phyloP scores from a whole-genome alignment of 768 basidiomycete species.

The Lactifluus subvellereus region DNA sequence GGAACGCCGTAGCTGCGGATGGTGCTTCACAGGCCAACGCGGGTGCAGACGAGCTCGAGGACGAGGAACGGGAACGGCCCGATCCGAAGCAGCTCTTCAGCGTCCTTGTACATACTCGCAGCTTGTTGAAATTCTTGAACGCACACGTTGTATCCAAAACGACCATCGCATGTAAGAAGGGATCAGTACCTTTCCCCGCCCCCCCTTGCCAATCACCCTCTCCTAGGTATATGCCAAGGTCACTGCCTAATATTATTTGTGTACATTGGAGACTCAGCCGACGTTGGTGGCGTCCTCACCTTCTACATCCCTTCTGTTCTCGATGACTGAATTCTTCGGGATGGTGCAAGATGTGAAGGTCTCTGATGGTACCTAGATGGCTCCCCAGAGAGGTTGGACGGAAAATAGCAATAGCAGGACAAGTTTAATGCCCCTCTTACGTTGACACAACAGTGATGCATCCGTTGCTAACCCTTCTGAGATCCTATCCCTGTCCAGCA shows the following conservation, averaged over 20 bases:
- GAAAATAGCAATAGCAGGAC: not conserved
- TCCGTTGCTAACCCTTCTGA: not conserved
- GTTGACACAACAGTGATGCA: not conserved
- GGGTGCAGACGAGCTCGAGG: conserved; percentile 32
- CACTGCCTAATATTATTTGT: conserved; percentile 87
- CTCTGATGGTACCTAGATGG: not conserved
- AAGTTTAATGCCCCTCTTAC: not conserved
- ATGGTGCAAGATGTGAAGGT: not conserved
- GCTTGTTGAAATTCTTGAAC: conserved; percentile 76
- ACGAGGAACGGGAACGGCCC: conserved; percentile 30
- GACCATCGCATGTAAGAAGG: conserved; percentile 74
- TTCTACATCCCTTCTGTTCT: conserved; percentile 82
- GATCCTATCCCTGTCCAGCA: not conserved
- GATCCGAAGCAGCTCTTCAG: conserved; percentile 57
- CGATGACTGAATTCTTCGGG: conserved; percentile 38
- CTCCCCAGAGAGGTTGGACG: not conserved
- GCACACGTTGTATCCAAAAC: conserved; percentile 76
- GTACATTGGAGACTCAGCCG: conserved; percentile 74
- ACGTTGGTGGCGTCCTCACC: conserved; percentile 79
- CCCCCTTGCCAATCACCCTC: not conserved
- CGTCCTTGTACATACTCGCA: conserved; percentile 64
- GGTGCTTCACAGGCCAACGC: conserved; percentile 23
- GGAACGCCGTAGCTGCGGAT: conserved; percentile 17
- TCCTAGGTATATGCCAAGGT: conserved; percentile 68
- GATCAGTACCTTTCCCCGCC: not conserved